These are phyloP conservation scores for Centella asiatica DNA, from an alignment of 129 eudicot genomes.

Conservation along the genomic window DNA sequence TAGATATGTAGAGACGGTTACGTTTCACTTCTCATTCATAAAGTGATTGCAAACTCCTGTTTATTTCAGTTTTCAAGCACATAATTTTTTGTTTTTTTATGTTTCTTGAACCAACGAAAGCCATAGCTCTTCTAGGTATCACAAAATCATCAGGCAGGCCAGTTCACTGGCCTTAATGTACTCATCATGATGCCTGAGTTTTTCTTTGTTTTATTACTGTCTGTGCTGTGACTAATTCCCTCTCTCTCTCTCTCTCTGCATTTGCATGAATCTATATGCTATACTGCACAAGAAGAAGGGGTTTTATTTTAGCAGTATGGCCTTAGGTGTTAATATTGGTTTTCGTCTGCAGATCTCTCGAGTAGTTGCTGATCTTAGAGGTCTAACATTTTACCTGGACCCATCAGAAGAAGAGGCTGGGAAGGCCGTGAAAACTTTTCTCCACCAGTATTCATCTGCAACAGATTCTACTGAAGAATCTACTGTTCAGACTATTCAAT, in stretches of 20 bases:
- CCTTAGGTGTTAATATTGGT: conserved; percentile 9
- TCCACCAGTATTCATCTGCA: conserved; percentile 32
- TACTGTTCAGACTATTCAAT: conserved; percentile 27
- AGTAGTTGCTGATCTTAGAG: conserved; percentile 36
- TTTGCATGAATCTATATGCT: no score
- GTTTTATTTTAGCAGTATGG: neutral
- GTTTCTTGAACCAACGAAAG: neutral
- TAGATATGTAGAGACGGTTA: neutral
- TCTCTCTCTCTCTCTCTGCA: no score
- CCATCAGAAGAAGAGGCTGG: conserved; percentile 72
- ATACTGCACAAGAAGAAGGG: no score
- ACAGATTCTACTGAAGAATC: conserved; percentile 31
- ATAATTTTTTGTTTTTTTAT: no score
- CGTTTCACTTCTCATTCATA: neutral
- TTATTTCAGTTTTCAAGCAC: neutral
- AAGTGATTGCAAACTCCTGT: no score
- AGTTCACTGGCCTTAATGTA: neutral
- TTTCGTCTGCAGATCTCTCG: conserved; percentile 48
- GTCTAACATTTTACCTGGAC: conserved; percentile 35
- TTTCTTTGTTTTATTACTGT: no score
- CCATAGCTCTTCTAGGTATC: no score
- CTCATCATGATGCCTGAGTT: neutral
- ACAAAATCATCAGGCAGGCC: neutral
- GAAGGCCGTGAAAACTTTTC: conserved; percentile 29
- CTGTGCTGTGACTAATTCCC: no score